Base-by-base conservation (phyloP, 768 basidiomycete species). In the Leccinum fibrillosum region DNA sequence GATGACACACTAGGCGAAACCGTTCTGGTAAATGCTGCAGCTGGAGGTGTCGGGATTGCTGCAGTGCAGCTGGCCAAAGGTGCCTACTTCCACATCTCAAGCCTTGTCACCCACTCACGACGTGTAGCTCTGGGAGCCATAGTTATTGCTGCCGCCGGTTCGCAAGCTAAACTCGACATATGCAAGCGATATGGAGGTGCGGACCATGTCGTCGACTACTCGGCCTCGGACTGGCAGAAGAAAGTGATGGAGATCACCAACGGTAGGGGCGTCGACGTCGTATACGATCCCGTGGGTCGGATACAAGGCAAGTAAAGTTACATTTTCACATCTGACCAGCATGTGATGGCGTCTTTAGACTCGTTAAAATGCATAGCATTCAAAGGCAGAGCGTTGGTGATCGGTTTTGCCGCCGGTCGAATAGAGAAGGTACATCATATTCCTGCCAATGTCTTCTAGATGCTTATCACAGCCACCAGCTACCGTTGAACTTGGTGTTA, bases 41-140 rank as follows among this genome's bases (percentile, higher is more conserved):
- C 95, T 1, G 96, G 96, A 3, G 96, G 94, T 12, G 94, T 98
- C 5, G 95, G 95, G 0, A 86, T 96, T 52, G 86, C 88, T 6
- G 95, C 96, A 7, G 86, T 94, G 17, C 96, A 98, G 69, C 80
- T 98, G 54, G 95, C 93, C 21, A 97, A 97, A 82, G 86, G 92
- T 91, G 10, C 50, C 34, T 37, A 69, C 61, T 21, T 50, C 26
- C 9, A 10, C 13, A 34, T 34, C 21, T n/a, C 42, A 5, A 25
- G 19, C 25, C 13, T 21, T 51, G 5, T 37, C 26, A 19, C 35
- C 25, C 25, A n/a, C 54, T 60, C 26, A 64, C 39, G 21, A 48
- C 21, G 42, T 34, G 6, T 58, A 94, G 94, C 82, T 8, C 79
- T 97, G 49, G 96, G 94, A 25, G 95, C 92, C 39, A 92, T 84